Percentiles rank a stretch among this genome's conserved stretches.
Evolutionary conservation across 2,329 filamentous ascomycete species (phyloP).

Genomic region (Ophidiomyces ophidiicola): DNA sequence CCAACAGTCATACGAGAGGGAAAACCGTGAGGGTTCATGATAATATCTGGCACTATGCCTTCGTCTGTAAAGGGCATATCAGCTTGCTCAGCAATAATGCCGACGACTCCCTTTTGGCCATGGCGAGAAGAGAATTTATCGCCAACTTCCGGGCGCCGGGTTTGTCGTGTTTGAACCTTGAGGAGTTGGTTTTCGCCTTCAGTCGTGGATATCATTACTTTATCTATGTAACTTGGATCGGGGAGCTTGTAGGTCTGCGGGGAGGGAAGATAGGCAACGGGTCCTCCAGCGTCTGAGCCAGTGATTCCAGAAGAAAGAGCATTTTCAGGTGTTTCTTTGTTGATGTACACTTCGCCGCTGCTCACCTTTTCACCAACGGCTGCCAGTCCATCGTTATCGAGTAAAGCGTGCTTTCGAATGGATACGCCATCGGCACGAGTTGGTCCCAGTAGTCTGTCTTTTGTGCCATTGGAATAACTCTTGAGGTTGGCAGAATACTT

Average conservation of each 20-base stretch:
- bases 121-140: conserved; percentile 99
- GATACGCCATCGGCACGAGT: conserved; percentile 51
- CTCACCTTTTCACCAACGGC: conserved; percentile 71
- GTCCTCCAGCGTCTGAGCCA: conserved; percentile 45
- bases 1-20: conserved; percentile 98
- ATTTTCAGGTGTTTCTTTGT: conserved; percentile 76
- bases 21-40: conserved; percentile 99
- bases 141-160: conserved; percentile 81
- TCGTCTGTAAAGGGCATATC: conserved; percentile 92
- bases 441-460: conserved; percentile 48
- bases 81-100: conserved; percentile 90
- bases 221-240: conserved; percentile 84
- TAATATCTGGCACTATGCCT: conserved; percentile 91
- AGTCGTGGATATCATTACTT: conserved; percentile 84
- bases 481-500: conserved; percentile 82
- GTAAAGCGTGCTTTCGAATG: conserved; percentile 56
- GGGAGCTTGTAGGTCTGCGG: conserved; percentile 62
- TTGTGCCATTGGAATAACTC: conserved; percentile 71
- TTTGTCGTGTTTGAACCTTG: conserved; percentile 95
- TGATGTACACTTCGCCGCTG: conserved; percentile 72
- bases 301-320: conserved; percentile 56
- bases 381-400: conserved; percentile 80
- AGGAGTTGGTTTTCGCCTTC: conserved; percentile 76
- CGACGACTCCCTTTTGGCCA: conserved; percentile 95
- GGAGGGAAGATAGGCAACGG: conserved; percentile 28